Evolutionary conservation across 768 basidiomycete species (phyloP), one percentile per base, ranked within the genome.

Genomic region (Leccinum imitatum): DNA sequence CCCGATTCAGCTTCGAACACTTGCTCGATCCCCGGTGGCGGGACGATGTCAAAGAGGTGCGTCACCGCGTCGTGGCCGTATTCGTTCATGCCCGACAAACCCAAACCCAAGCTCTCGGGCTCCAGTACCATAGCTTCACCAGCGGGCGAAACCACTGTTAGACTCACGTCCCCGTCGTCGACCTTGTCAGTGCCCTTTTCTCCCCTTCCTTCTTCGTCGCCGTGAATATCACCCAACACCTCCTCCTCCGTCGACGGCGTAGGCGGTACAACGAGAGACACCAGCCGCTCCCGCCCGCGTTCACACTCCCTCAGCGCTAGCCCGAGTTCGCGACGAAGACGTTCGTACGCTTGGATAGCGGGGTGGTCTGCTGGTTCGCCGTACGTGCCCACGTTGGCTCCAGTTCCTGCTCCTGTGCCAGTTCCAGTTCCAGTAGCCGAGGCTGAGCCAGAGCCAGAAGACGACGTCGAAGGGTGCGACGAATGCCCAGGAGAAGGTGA

Each of bases 251-350:
- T 57, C 62, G 65, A 14, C 44, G 70, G 64, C 33, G 70, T 63
- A 4, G 76, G 74, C 0, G 85, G 85, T n/a, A 77, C 69, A 4
- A 90, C 72, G 56, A 88, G 74, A 53, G 84, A 81, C 2, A 87
- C 64, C 33, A 93, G 75, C 17, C 82, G 80, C 44, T 84, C 87
- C 17, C 88, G 78, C 0, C 91, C 91, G 8, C 91, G 82, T 72
- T 93, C 91, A 68, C 90, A 93, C 66, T 93, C 92, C 7, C 91
- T 77, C 31, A 93, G 74, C 1, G 90, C 91, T 23, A 88, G 72
- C 8, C 91, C 92, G 8, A 94, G 80, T 66, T 93, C 90, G 5
- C 85, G 81, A 11, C 91, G 81, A 15, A 93, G 77, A 0, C 86
- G 78, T 58, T 93, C 92, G 69, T 91, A 93, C 6, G 89, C 86